phyloP scores from a whole-genome alignment of 352 stramenopile genomes.

The Albugo laibachii region DNA sequence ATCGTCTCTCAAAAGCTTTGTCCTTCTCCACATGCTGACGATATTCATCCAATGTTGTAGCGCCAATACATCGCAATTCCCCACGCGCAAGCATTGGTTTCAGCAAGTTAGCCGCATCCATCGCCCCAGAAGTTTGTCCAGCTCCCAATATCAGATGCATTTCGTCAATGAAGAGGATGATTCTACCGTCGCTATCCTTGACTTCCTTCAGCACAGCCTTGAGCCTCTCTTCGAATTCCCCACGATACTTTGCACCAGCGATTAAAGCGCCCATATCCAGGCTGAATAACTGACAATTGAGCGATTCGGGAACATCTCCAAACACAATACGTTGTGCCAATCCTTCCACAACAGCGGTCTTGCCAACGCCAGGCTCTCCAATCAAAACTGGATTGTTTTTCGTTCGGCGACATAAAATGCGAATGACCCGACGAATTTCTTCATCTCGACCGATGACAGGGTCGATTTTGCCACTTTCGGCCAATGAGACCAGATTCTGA shows the following conservation, averaged over 20 bases:
- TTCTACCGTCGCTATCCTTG: slow-evolving; percentile 85
- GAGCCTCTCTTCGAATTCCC: slow-evolving; percentile 97
- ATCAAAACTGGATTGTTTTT: slow-evolving; percentile 98
- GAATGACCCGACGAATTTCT: slow-evolving; percentile 90
- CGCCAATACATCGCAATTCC: slow-evolving; percentile 92
- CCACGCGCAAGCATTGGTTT: slow-evolving; percentile 95
- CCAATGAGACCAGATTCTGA: slow-evolving; percentile 85
- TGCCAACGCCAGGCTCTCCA: slow-evolving; percentile 92
- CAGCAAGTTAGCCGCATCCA: slow-evolving; percentile 96
- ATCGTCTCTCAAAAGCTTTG: slow-evolving; percentile 92
- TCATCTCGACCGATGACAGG: slow-evolving; percentile 95
- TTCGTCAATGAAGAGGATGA: slow-evolving; percentile 99
- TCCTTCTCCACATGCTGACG: slow-evolving; percentile 97
- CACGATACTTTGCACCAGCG: slow-evolving; percentile 93
- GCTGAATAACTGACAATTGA: slow-evolving; percentile 82
- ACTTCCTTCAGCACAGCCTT: slow-evolving; percentile 90
- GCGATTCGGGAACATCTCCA: slow-evolving; percentile 88
- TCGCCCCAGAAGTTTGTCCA: slow-evolving; percentile 79
- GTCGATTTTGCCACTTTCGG: slow-evolving; percentile 91
- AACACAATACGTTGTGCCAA: slow-evolving; percentile 92
- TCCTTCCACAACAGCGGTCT: slow-evolving; percentile 92
- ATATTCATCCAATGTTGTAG: slow-evolving; percentile 97
- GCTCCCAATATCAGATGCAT: slow-evolving; percentile 93
- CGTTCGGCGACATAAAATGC: slow-evolving; percentile 89
- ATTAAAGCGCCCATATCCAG: slow-evolving; percentile 94